Percentiles rank a stretch among this genome's conserved stretches.
Conservation (phyloP, 202 grass and related monocot genomes). For the Digitaria exilis region DNA sequence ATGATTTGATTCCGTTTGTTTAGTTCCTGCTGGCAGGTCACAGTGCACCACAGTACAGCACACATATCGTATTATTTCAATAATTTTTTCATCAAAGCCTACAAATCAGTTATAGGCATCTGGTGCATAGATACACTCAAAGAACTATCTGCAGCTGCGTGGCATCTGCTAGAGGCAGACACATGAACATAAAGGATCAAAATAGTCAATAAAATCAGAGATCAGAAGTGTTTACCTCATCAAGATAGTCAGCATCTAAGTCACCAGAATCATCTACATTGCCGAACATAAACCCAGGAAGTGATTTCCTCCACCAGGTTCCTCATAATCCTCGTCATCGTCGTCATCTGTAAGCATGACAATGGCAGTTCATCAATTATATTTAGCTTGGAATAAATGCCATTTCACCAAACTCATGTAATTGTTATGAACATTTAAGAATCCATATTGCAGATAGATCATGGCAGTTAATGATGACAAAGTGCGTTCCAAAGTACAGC, state of each 20-base stretch:
- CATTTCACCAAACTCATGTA: background rate
- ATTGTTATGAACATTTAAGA: slow-evolving; percentile 12
- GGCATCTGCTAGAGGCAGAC: background rate
- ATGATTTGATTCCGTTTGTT: too few relatives aligned
- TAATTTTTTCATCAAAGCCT: background rate
- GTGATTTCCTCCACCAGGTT: slow-evolving; percentile 65
- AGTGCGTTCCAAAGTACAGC: background rate
- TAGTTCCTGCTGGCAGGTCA: too few relatives aligned
- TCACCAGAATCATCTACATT: slow-evolving; percentile 95
- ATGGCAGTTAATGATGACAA: background rate
- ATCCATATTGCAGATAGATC: slow-evolving; percentile 5
- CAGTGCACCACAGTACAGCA: background rate
- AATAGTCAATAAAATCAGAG: background rate
- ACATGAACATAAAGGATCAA: background rate
- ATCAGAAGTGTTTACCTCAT: slow-evolving; percentile 62
- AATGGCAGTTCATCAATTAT: slow-evolving; percentile 4
- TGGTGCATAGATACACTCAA: background rate
- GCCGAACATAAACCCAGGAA: slow-evolving; percentile 97
- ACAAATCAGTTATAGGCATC: background rate
- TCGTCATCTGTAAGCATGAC: slow-evolving; percentile 64
- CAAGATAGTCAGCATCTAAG: slow-evolving; percentile 93
- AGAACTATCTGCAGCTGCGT: background rate
- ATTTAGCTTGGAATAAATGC: background rate
- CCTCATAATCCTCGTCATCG: slow-evolving; percentile 87
- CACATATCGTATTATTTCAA: background rate